Evolutionary conservation across 2,329 filamentous ascomycete species (phyloP), one percentile per base, ranked within the genome.

Genomic region (Verticillium albo-atrum): DNA sequence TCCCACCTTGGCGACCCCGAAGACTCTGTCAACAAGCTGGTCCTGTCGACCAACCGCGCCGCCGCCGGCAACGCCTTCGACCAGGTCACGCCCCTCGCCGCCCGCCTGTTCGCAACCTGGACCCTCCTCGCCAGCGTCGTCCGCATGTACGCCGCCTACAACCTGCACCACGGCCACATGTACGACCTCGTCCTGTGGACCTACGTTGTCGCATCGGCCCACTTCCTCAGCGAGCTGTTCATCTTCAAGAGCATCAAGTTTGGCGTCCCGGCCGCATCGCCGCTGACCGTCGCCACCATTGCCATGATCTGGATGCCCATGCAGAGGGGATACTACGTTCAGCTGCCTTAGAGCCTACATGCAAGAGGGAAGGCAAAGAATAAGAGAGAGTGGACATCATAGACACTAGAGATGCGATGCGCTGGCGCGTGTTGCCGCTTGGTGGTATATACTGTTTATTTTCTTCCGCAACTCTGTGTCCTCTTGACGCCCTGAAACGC

Each of bases 31-130:
- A 72, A 80, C 65, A 85, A 86, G 69, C 75, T 85, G 59, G 67
- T 83, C 32, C 74, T 77, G 6, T 74, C 74, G 1, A 73, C 74
- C 56, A 67, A 77, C 50, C 72, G 75, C 27, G 61, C 82, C 73
- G 74, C 78, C 58, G 77, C 78, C 55, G 72, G 77, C 60, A 78
- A 78, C 67, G 79, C 75, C 52, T 68, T 75, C 60, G 83, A 86
- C 68, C 84, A 87, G 73, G 84, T 91, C 59, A 93, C 90, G 6
- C 86, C 89, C 5, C 85, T 97, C 30, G 88, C 87, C 12, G 88
- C 88, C 27, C 88, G 91, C 64, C 87, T 91, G 23, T 96, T 96
- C 72, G 92, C 90, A 58, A 95, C 91, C 30, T 97, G 92, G 88
- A 96, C 93, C 0, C 82, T 94, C 60, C 80, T 96, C 60, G 88